phyloP scores from a whole-genome alignment of 192 early-diverging fungal species.

The Entomortierella beljakovae region DNA sequence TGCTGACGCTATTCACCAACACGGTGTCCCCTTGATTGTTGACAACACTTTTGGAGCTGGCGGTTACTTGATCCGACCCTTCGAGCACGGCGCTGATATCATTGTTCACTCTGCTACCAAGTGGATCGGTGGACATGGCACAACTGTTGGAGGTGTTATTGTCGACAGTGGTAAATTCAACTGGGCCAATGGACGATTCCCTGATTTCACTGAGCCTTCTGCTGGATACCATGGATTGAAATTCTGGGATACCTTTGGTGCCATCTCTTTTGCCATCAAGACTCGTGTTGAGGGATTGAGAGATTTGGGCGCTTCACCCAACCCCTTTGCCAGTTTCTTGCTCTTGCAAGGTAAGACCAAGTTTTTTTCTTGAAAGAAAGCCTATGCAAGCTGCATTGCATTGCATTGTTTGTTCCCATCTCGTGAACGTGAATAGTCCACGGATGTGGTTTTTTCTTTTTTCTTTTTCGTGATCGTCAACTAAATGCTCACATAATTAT shows the following conservation, averaged over 20 bases:
- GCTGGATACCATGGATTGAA: slow-evolving; percentile 88
- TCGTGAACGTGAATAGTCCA: background rate
- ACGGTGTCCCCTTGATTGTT: slow-evolving; percentile 91
- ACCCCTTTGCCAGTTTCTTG: slow-evolving; percentile 91
- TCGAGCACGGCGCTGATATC: slow-evolving; percentile 97
- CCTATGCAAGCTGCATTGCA: too few species aligned
- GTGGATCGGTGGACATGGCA: slow-evolving; percentile 95
- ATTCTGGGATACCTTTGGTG: slow-evolving; percentile 91
- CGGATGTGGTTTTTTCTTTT: background rate
- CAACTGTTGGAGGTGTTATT: slow-evolving; percentile 91
- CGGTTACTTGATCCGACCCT: slow-evolving; percentile 84
- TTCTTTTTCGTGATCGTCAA: background rate
- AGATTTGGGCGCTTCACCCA: slow-evolving; percentile 86
- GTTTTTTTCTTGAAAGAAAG: too few species aligned
- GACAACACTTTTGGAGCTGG: slow-evolving; percentile 98
- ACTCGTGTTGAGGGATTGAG: slow-evolving; percentile 87
- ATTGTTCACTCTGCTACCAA: slow-evolving; percentile 94
- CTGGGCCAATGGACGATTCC: slow-evolving; percentile 92
- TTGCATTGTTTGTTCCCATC: too few species aligned
- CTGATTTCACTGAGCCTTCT: slow-evolving; percentile 85
- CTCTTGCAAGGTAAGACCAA: slow-evolving; percentile 78
- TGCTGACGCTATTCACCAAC: slow-evolving; percentile 81
- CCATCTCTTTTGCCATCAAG: slow-evolving; percentile 80
- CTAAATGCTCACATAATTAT: background rate
- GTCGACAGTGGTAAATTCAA: slow-evolving; percentile 89